phyloP scores from a whole-genome alignment of 2,329 filamentous ascomycete species.

The Fusarium nematophilum region DNA sequence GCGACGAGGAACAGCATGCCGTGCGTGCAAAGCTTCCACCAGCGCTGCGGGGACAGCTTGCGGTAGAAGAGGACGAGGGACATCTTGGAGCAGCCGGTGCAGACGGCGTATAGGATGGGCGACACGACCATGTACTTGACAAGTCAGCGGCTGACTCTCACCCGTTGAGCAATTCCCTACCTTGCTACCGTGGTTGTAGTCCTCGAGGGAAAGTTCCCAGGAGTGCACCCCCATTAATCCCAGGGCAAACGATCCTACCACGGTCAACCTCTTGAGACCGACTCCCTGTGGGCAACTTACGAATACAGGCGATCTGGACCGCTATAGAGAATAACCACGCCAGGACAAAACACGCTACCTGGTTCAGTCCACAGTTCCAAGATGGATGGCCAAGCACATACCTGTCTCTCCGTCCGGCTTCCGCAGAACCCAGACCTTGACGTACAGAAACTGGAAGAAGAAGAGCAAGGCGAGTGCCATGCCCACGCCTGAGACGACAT shows the following conservation, averaged over 20 bases:
- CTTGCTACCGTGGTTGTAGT: conserved; percentile 28
- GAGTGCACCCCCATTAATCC: conserved; percentile 43
- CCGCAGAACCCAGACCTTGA: conserved; percentile 39
- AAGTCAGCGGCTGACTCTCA: not conserved
- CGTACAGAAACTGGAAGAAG: conserved; percentile 39
- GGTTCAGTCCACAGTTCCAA: conserved; percentile 1
- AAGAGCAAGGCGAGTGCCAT: conserved; percentile 37
- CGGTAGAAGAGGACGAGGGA: conserved; percentile 54
- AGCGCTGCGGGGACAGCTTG: conserved; percentile 49
- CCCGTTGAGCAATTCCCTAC: too few relatives aligned
- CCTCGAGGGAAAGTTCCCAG: conserved; percentile 46
- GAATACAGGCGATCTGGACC: conserved; percentile 26
- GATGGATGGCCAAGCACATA: conserved; percentile 5
- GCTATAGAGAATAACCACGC: conserved; percentile 39
- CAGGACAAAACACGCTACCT: conserved; percentile 26
- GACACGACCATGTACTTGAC: conserved; percentile 36
- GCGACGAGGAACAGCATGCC: conserved; percentile 45
- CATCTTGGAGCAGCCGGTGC: conserved; percentile 50
- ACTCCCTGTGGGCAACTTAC: conserved; percentile 10
- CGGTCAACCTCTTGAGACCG: not conserved
- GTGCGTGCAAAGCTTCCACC: conserved; percentile 49
- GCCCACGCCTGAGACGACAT: conserved; percentile 33
- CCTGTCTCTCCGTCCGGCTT: conserved; percentile 33
- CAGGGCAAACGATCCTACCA: conserved; percentile 22
- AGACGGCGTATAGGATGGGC: conserved; percentile 39